Evolutionary conservation across 345 rosid species (phyloP), one percentile per base, ranked within the genome.

Genomic region (Linum trigynum): DNA sequence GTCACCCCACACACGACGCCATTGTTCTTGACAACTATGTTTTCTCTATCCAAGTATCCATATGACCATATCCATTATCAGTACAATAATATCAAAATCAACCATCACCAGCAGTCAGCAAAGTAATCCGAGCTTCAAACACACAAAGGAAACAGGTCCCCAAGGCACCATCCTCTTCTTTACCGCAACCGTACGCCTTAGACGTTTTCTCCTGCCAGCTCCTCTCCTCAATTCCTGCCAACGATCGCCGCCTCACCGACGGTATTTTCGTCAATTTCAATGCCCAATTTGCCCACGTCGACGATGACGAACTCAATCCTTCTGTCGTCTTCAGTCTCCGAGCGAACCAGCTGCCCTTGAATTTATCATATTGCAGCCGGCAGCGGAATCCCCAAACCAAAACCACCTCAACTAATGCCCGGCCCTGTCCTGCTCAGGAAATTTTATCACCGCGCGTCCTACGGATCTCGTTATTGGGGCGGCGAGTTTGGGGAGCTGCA

Each of bases 131-230:
- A 45, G 23, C 4, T 36, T 16, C 40, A 5, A 6, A 1, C 12
- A 12, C 2, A 55, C 2, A 23, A 55, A 87, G 95, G 81, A 78
- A 45, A 23, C 32, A 23, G 51, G 12, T 35, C 94, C 84, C 4
- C 74, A 67, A 17, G 88, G 96, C 50, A 88, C 88, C 7, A 50
- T 91, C 80, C 41, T 86, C 71, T 91, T 75, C 88, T 71, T 83
- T 68, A 78, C 94, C 60, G 66, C 55, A 94, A 88, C 64, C 80
- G 96, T 86, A 86, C 69, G 96, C 91, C 72, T 90, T 90, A 79
- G 95, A 90, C 61, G 79, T 85, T 5, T 63, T 86, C 80, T 80
- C 87, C 66, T 23, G 82, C 68, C 63, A 75, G 42, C 73, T 82
- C 7, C 32, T 23, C 32, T 48, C 76, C 3, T 69, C 80, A 38